Evolutionary conservation across 805 yeast species (phyloP).

Genomic region (Ogataea philodendri): DNA sequence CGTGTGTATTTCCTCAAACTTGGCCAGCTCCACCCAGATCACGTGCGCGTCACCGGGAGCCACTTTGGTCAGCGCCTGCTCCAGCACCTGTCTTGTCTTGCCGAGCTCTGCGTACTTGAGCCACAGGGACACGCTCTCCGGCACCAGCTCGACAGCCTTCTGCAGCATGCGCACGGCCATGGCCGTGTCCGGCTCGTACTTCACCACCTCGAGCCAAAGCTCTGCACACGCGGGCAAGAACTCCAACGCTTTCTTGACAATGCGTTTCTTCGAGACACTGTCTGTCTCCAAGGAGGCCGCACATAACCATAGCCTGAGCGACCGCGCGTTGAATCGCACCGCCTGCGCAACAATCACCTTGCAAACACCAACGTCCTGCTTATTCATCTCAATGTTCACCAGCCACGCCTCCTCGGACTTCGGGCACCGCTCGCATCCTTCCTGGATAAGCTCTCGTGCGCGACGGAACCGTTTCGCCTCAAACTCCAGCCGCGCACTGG

Average conservation of each 20-base stretch:
- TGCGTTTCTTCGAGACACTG: constrained; percentile 46
- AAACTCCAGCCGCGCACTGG: constrained; percentile 77
- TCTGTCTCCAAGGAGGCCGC: constrained; percentile 70
- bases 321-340: constrained; percentile 50
- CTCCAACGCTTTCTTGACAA: constrained; percentile 72
- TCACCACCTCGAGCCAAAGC: constrained; percentile 70
- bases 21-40: constrained; percentile 70
- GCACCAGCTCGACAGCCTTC: constrained; percentile 69
- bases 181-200: constrained; percentile 50
- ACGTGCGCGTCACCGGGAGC: constrained; percentile 45
- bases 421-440: constrained; percentile 73
- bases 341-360: constrained; percentile 66
- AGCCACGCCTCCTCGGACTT: constrained; percentile 76
- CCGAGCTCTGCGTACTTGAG: constrained; percentile 48
- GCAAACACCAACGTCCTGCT: constrained; percentile 42
- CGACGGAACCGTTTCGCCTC: constrained; percentile 50
- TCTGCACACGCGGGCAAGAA: constrained; percentile 51
- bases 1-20: constrained; percentile 57
- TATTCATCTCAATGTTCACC: constrained; percentile 67
- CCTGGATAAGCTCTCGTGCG: constrained; percentile 63
- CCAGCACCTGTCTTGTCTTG: constrained; percentile 54
- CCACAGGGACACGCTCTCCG: constrained; percentile 68
- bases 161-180: constrained; percentile 53
- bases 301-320: constrained; percentile 68
- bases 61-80: constrained; percentile 56